Conservation (phyloP, 2,329 filamentous ascomycete species). For the Claviceps purpurea region DNA sequence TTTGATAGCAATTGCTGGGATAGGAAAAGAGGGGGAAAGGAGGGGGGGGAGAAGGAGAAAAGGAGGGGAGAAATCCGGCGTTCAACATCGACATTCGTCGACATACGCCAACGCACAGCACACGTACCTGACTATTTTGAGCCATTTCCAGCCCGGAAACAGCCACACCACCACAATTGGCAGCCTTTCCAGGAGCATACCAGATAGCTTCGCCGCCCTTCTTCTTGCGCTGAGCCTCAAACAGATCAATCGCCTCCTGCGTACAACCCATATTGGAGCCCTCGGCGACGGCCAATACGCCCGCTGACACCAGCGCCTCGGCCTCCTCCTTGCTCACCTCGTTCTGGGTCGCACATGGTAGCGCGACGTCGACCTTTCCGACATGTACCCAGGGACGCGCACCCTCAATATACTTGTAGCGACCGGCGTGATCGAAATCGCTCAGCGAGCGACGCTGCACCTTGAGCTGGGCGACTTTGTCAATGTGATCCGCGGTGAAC, state of each 20-base stretch:
- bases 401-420: slow-evolving; percentile 77
- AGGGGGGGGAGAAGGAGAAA: too few species aligned
- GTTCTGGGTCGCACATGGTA: slow-evolving; percentile 93
- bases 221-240: slow-evolving; percentile 64
- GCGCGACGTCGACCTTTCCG: slow-evolving; percentile 77
- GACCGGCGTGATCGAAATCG: slow-evolving; percentile 48
- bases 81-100: too few species aligned
- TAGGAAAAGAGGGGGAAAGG: not conserved
- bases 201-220: slow-evolving; percentile 63
- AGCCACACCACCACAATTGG: slow-evolving; percentile 94
- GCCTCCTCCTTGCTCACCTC: slow-evolving; percentile 91
- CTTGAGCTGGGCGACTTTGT: slow-evolving; percentile 73
- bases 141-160: slow-evolving; percentile 98
- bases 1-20: too few species aligned
- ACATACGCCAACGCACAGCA: too few species aligned
- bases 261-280: slow-evolving; percentile 99
- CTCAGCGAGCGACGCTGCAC: slow-evolving; percentile 72
- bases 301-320: slow-evolving; percentile 60
- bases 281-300: slow-evolving; percentile 80
- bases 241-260: slow-evolving; percentile 84
- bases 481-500: slow-evolving; percentile 70
- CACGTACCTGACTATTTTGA: slow-evolving; percentile 60
- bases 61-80: too few species aligned
- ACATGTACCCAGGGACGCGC: slow-evolving; percentile 87
- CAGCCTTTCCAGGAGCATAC: slow-evolving; percentile 95